These are phyloP conservation scores for Cryptosporidium viatorum DNA, from an alignment of 169 alveolate species.

Conservation along the genomic window DNA sequence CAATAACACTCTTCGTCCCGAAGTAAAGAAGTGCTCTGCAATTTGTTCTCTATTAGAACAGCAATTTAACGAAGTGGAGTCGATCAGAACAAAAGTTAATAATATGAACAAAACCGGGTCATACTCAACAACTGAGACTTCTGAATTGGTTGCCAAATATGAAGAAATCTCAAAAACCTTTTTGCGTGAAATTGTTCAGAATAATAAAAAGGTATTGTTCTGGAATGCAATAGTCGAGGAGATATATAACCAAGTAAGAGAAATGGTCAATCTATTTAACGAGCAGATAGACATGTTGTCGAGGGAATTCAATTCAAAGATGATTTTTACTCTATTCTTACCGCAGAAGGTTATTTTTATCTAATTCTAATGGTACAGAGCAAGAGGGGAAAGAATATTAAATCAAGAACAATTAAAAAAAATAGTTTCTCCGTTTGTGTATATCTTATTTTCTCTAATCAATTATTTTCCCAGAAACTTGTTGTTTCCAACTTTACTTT, in stretches of 20 bases:
- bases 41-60: constrained; percentile 45
- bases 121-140: constrained; percentile 13
- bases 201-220: constrained; percentile 33
- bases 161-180: constrained; percentile 60
- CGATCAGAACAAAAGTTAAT: constrained; percentile 44
- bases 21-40: constrained; percentile 61
- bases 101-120: constrained; percentile 18
- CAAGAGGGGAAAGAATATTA: neutral
- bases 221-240: constrained; percentile 72
- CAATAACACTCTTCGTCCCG: constrained; percentile 55
- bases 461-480: neutral
- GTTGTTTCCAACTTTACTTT: neutral
- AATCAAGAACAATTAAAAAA: no score
- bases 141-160: constrained; percentile 12
- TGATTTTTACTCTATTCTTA: constrained; percentile 57
- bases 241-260: constrained; percentile 41
- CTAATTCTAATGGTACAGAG: neutral
- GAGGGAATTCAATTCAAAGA: constrained; percentile 41
- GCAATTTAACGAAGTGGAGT: constrained; percentile 59
- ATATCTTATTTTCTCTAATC: neutral
- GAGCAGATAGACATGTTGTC: constrained; percentile 36
- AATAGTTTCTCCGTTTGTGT: neutral
- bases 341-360: constrained; percentile 51
- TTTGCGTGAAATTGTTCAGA: constrained; percentile 27
- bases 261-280: constrained; percentile 44